phyloP scores from a whole-genome alignment of 2,329 filamentous ascomycete genomes.

The Echinosphaeria canescens region DNA sequence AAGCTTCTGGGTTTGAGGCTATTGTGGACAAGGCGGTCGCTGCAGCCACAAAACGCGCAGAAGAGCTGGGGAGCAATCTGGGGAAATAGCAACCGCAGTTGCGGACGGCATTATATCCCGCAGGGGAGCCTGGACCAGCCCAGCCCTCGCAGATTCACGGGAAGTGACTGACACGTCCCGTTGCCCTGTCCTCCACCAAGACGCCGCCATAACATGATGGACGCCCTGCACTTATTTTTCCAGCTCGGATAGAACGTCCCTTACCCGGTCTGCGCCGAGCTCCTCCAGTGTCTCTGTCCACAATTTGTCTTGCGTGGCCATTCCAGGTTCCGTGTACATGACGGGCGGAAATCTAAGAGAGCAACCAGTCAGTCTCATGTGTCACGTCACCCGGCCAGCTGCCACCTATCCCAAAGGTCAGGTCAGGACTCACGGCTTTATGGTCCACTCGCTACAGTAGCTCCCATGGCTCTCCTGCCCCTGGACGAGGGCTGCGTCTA shows the following conservation, averaged over 20 bases:
- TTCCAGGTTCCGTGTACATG: not conserved
- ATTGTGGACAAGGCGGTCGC: conserved; percentile 22
- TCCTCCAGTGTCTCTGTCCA: conserved; percentile 1
- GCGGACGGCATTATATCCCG: no score
- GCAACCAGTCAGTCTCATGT: no score
- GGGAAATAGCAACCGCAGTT: no score
- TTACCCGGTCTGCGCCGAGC: not conserved
- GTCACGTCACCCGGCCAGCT: not conserved
- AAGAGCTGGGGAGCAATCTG: conserved; percentile 22
- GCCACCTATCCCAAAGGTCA: not conserved
- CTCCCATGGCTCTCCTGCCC: not conserved
- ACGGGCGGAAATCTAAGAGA: not conserved
- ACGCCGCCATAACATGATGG: no score
- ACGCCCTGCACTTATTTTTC: no score
- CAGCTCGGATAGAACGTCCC: no score
- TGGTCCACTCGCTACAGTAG: not conserved
- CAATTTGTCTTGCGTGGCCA: not conserved
- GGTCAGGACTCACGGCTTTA: not conserved
- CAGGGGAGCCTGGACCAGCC: no score
- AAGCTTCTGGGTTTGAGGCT: conserved; percentile 17
- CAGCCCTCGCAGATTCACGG: no score
- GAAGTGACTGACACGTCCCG: no score
- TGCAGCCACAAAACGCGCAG: conserved; percentile 18
- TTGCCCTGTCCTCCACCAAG: no score
- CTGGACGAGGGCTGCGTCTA: not conserved